phyloP scores from a whole-genome alignment of 2,329 filamentous ascomycete genomes.

The Pseudogymnoascus verrucosus region DNA sequence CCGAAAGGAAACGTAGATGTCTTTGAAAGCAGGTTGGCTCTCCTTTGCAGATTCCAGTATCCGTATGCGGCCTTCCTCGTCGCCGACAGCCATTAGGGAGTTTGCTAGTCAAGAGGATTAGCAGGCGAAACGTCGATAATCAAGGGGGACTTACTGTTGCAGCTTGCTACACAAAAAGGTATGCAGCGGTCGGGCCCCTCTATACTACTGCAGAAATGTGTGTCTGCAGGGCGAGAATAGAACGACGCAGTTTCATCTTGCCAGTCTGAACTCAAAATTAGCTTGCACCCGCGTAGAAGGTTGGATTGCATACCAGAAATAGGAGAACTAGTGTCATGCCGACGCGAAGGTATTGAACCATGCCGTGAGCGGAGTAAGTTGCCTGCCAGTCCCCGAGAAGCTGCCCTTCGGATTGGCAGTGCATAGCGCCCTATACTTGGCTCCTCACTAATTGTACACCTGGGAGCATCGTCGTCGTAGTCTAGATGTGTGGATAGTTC shows the following conservation, averaged over 20 bases:
- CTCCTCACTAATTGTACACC: neutral
- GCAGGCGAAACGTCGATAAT: slow-evolving; percentile 11
- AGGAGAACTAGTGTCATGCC: slow-evolving; percentile 21
- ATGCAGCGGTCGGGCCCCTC: slow-evolving; percentile 28
- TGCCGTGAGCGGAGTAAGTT: neutral
- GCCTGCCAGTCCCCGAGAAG: neutral
- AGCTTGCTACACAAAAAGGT: slow-evolving; percentile 58
- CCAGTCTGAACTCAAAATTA: slow-evolving; percentile 22
- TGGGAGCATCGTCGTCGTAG: neutral
- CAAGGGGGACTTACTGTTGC: slow-evolving; percentile 47
- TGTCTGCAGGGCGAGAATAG: slow-evolving; percentile 24
- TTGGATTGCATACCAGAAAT: slow-evolving; percentile 22
- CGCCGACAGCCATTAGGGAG: slow-evolving; percentile 59
- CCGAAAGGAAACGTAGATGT: slow-evolving; percentile 49
- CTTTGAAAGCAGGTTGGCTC: slow-evolving; percentile 44
- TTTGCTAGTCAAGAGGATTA: slow-evolving; percentile 39
- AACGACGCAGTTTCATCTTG: slow-evolving; percentile 27
- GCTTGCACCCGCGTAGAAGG: neutral
- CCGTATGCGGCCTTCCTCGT: slow-evolving; percentile 59
- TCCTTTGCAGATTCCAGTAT: slow-evolving; percentile 52
- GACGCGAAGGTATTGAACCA: slow-evolving; percentile 12
- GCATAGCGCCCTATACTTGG: neutral
- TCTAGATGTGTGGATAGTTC: slow-evolving; percentile 8
- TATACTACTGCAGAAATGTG: slow-evolving; percentile 23
- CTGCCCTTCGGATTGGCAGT: neutral